Evolutionary conservation across 2,329 filamentous ascomycete genomes (phyloP).

Genomic region (Fusarium hainanense): DNA sequence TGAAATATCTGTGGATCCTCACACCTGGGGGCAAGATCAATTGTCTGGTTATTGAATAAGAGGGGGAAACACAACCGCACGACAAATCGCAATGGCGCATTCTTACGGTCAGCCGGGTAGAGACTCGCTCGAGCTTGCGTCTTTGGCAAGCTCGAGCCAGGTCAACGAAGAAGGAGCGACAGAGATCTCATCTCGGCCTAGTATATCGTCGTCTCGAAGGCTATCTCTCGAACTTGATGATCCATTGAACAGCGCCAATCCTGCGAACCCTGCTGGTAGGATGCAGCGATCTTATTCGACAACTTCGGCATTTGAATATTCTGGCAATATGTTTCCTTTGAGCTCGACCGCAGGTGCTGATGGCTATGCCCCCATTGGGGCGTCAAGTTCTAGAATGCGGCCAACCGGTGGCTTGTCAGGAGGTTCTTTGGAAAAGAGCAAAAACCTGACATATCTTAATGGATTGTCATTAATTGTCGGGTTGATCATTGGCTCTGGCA

Average conservation of each 20-base stretch:
- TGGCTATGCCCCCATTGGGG: conserved; percentile 87
- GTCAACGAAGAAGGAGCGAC: conserved; percentile 65
- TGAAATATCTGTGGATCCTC: conserved; percentile 26
- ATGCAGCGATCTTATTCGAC: conserved; percentile 82
- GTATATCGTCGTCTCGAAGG: conserved; percentile 89
- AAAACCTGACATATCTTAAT: conserved; percentile 94
- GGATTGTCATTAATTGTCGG: conserved; percentile 91
- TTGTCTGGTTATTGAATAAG: conserved; percentile 11
- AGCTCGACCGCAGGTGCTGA: conserved; percentile 78
- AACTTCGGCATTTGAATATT: conserved; percentile 94
- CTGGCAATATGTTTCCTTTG: conserved; percentile 90
- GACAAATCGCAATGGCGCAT: conserved; percentile 55
- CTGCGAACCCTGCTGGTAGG: conserved; percentile 62
- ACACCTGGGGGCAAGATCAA: conserved; percentile 7
- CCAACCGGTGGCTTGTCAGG: conserved; percentile 68
- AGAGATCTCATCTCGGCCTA: conserved; percentile 81
- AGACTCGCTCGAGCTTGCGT: conserved; percentile 96
- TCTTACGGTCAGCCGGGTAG: conserved; percentile 63
- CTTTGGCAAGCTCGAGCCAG: conserved; percentile 84
- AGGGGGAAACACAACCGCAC: conserved; percentile 12
- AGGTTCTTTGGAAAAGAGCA: conserved; percentile 91
- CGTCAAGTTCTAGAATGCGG: conserved; percentile 69
- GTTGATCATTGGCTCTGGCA: conserved; percentile 94
- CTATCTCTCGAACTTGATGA: conserved; percentile 87
- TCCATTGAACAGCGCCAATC: conserved; percentile 71